Evolutionary conservation across 805 yeast genomes (phyloP), one percentile per base, ranked within the genome.

Genomic region (Zygoascus biomembranicola): DNA sequence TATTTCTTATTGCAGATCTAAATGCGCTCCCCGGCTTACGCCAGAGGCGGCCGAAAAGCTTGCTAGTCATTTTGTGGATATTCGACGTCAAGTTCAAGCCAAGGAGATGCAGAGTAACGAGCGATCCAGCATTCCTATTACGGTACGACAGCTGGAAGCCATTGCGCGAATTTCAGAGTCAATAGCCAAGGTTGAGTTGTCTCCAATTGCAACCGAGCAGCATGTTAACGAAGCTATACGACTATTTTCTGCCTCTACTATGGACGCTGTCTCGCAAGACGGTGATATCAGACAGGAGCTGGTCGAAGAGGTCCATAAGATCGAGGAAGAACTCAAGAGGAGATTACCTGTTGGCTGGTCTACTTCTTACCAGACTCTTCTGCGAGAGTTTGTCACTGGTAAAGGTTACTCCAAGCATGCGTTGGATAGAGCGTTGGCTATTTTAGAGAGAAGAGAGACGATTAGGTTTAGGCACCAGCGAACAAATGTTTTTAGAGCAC

Each of bases 331-430:
- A 67, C 77, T 94, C 61, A 82, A 89, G 68, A 82, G 94, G 69
- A 81, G 98, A 68, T 76, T 94, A 59, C 97, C 98, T 14, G 84
- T 94, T 58, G 99, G 99, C 19, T 94, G 96, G 90, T 86, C 95
- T 39, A 90, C 98, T 0, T 83, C 92, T 16, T 87, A 88, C 67
- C 81, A 79, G 59, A 89, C 96, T 3, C 76, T 94, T 54, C 78
- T 87, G 62, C 80, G 85, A 55, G 97, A 92, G 70, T 86, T 90
- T 67, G 71, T 69, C 28, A 56, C 59, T 37, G 61, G 62, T 19
- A 61, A 60, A 43, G 76, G 77, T 53, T 84, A 78, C 60, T 75
- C 84, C 32, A 80, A 81, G 50, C 79, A 80, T 51, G 92, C 96
- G 0, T 73, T 92, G 59, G 96, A 90, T 60, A 83, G 81, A 65